Evolutionary conservation across 768 basidiomycete genomes (phyloP), one percentile per base, ranked within the genome.

Genomic region (Mycena pura): DNA sequence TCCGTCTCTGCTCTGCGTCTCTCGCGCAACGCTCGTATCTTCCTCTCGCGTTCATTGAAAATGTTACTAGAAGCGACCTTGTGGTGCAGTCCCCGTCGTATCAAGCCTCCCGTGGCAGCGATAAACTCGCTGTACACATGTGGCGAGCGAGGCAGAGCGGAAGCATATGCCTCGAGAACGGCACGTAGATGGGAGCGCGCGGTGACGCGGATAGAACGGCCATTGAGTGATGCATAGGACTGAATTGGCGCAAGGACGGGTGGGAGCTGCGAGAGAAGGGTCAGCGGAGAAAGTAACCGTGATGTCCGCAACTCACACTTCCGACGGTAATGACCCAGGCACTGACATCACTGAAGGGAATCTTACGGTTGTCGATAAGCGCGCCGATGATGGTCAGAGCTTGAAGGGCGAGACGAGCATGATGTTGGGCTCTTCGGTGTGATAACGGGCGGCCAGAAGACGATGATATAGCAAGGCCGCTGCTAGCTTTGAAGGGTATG

Each of bases 311-410:
- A 53, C 62, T 52, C 45, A 57, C 62, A 9, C 24, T 43, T 11
- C 62, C 62, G 0, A 63, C 62, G 6, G 50, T 22, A 17, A 1
- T 17, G 22, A 63, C 36, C 62, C 62, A 63, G n/a, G 36, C n/a
- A 3, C 44, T 32, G 22, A 63, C 36, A 8, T 63, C 50, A 8
- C 21, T 29, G 22, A 40, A 57, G 2, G 62, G 56, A 19, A 63
- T 19, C 28, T 50, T 21, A 38, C 61, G 61, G 9, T 41, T 29
- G 17, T 57, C 36, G n/a, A 62, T 14, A 5, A 47, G 34, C 1
- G 10, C 11, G 28, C 44, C 56, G 24, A 63, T 36, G 28, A 57
- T 57, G 38, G 44, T 22, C 11, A 63, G 62, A 5, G 62, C 56
- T 27, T 57, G 62, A 21, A 62, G 48, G 3, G 49, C 61, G 25